phyloP scores from a whole-genome alignment of 768 basidiomycete genomes.

The Lenzites betulinus region DNA sequence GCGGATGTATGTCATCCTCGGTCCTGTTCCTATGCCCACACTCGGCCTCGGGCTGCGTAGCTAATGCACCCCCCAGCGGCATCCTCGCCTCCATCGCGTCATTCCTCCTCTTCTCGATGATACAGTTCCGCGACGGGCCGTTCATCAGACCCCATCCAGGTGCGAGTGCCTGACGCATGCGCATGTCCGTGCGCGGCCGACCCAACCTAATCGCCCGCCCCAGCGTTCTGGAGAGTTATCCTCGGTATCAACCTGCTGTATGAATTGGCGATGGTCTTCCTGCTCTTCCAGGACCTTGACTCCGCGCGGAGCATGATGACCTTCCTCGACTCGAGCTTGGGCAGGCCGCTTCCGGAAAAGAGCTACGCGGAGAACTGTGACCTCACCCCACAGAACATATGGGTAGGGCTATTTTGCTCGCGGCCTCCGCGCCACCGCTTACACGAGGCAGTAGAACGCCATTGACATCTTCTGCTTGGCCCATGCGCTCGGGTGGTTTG shows the following conservation, averaged over 20 bases:
- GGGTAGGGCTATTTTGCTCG: conserved; percentile 48
- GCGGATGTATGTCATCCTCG: conserved; percentile 58
- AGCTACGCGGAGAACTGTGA: conserved; percentile 83
- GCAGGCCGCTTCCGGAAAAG: conserved; percentile 77
- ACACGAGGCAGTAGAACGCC: conserved; percentile 53
- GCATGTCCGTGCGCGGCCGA: not conserved
- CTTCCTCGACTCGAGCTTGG: conserved; percentile 71
- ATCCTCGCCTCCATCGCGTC: conserved; percentile 72
- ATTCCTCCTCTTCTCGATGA: conserved; percentile 80
- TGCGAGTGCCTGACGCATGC: conserved; percentile 9
- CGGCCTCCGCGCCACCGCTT: not conserved
- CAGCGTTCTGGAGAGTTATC: conserved; percentile 77
- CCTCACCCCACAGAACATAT: conserved; percentile 60
- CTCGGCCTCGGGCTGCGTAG: not conserved
- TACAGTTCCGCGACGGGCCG: conserved; percentile 89
- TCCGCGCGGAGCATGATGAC: conserved; percentile 81
- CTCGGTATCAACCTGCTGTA: conserved; percentile 83
- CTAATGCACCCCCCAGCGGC: conserved; percentile 48
- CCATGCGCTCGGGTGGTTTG: conserved; percentile 87
- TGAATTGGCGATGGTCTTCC: conserved; percentile 78
- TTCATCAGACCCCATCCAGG: conserved; percentile 84
- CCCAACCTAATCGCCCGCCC: not conserved
- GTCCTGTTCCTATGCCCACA: not conserved
- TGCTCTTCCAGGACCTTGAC: conserved; percentile 81
- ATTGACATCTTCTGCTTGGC: conserved; percentile 87